Conservation (phyloP, 2,329 filamentous ascomycete genomes). For the Sporothrix euskadiensis region DNA sequence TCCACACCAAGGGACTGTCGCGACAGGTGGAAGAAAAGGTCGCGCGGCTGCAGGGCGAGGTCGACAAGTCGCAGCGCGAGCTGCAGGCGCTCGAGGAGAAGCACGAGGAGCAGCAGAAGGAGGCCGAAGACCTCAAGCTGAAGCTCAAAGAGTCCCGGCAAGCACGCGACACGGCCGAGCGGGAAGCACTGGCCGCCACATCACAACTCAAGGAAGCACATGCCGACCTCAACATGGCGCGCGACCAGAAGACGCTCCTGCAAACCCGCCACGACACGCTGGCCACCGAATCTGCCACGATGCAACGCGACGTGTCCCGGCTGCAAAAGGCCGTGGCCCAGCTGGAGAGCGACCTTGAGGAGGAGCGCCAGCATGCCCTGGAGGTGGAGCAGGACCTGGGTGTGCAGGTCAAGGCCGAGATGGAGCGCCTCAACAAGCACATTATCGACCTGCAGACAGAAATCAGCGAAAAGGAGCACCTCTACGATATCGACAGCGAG, state of each 20-base stretch:
- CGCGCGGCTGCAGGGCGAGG: conserved; percentile 64
- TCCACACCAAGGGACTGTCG: conserved; percentile 71
- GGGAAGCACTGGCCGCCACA: conserved; percentile 45
- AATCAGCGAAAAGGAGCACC: conserved; percentile 67
- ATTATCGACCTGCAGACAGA: conserved; percentile 64
- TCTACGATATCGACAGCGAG: conserved; percentile 70
- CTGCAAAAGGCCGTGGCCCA: conserved; percentile 51
- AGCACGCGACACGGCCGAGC: conserved; percentile 46
- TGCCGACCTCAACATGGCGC: conserved; percentile 58
- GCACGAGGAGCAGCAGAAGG: conserved; percentile 48
- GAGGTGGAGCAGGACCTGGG: conserved; percentile 63
- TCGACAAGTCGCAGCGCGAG: conserved; percentile 55
- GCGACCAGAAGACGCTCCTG: conserved; percentile 67
- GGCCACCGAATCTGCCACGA: conserved; percentile 63
- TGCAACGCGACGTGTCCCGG: conserved; percentile 63
- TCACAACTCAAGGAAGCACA: conserved; percentile 57
- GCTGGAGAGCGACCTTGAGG: conserved; percentile 51
- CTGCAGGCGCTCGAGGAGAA: conserved; percentile 56
- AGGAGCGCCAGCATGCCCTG: conserved; percentile 58
- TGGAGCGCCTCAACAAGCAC: conserved; percentile 57
- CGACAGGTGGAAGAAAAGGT: conserved; percentile 74
- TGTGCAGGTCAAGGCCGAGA: conserved; percentile 49
- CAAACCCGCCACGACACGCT: conserved; percentile 69
- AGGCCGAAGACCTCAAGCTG: conserved; percentile 48
- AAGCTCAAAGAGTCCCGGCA: conserved; percentile 48